Conservation (phyloP, 768 basidiomycete species). For the Coprinellus aureogranulatus region DNA sequence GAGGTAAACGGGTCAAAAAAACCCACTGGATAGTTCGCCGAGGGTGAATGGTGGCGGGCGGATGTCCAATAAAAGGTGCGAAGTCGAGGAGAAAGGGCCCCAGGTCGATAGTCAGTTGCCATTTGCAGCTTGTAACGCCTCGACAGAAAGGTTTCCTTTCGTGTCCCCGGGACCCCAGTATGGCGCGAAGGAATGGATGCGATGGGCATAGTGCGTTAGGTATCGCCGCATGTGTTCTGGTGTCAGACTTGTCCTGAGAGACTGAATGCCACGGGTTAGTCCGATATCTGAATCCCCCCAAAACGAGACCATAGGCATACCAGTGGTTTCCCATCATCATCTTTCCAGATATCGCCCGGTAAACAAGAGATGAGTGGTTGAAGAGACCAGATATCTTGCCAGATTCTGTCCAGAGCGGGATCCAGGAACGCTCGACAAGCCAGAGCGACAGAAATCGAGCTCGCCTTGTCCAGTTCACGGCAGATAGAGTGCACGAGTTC, state of each 20-base stretch:
- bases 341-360: slow-evolving; percentile 1
- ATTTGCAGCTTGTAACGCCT: background rate
- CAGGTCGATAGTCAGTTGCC: background rate
- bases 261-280: too few species aligned
- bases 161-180: too few species aligned
- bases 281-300: too few species aligned
- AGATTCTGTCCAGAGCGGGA: slow-evolving; percentile 12
- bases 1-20: background rate
- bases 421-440: slow-evolving; percentile 10
- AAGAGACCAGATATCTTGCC: slow-evolving; percentile 8
- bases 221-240: background rate
- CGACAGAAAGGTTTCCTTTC: too few species aligned
- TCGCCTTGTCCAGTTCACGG: background rate
- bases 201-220: background rate
- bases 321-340: background rate
- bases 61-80: background rate
- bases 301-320: too few species aligned
- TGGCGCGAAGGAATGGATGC: background rate
- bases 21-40: background rate
- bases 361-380: slow-evolving; percentile 14
- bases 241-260: background rate
- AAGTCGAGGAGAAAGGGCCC: background rate
- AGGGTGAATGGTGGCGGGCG: background rate
- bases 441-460: background rate
- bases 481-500: background rate